These are phyloP conservation scores for Mucor saturninus DNA, from an alignment of 371 early-diverging fungal species.

Conservation along the genomic window DNA sequence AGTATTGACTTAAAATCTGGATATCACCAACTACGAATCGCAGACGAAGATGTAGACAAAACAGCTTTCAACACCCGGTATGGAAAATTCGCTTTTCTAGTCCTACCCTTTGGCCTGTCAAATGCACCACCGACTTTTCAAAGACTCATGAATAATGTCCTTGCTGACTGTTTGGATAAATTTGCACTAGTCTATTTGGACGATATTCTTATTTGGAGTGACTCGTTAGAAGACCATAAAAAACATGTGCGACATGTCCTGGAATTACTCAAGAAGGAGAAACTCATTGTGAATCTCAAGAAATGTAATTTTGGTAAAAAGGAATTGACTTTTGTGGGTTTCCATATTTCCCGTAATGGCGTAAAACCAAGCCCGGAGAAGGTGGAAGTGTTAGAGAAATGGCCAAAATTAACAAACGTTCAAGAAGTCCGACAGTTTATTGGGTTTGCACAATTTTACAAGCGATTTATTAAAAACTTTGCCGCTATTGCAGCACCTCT, in stretches of 20 bases:
- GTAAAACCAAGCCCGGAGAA: constrained; percentile 33
- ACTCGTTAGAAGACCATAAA: constrained; percentile 48
- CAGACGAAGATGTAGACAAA: constrained; percentile 29
- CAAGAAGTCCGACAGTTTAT: constrained; percentile 43
- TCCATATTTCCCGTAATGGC: constrained; percentile 34
- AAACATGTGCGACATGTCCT: constrained; percentile 44
- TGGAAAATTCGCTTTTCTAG: constrained; percentile 46
- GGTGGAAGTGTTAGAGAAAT: constrained; percentile 34
- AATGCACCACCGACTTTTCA: constrained; percentile 54
- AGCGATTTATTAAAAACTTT: constrained; percentile 34
- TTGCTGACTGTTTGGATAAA: constrained; percentile 38
- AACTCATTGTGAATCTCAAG: constrained; percentile 35
- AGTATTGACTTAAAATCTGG: constrained; percentile 20
- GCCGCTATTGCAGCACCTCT: constrained; percentile 46
- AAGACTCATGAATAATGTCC: constrained; percentile 36
- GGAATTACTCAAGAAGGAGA: constrained; percentile 6
- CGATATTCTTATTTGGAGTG: constrained; percentile 61
- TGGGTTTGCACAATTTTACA: constrained; percentile 40
- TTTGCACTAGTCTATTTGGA: constrained; percentile 57
- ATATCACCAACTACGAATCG: constrained; percentile 44
- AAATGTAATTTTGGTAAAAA: constrained; percentile 57
- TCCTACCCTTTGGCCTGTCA: constrained; percentile 53
- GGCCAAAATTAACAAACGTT: constrained; percentile 44
- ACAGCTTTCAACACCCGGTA: constrained; percentile 42
- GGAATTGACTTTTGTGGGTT: constrained; percentile 52